These are phyloP conservation scores for Chrysanthemum seticuspe DNA, from an alignment of 129 eudicot species.

Conservation along the genomic window DNA sequence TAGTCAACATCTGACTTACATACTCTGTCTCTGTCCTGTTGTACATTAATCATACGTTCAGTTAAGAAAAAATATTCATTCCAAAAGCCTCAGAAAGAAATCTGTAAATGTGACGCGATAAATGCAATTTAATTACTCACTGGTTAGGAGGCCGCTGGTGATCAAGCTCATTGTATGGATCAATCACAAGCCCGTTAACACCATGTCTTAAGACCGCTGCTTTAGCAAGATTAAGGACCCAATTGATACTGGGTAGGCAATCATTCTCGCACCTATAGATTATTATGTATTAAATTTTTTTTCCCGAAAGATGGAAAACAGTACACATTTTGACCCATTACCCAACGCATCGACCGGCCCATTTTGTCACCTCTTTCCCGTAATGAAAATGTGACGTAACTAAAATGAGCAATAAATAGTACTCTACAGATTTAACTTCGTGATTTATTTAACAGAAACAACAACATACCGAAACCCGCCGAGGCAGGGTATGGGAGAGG, in stretches of 20 bases:
- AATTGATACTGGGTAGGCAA: slow-evolving; percentile 71
- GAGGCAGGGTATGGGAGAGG: no score
- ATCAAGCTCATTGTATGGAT: slow-evolving; percentile 98
- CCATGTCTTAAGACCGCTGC: slow-evolving; percentile 95
- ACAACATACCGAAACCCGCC: no score
- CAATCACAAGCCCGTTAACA: slow-evolving; percentile 88
- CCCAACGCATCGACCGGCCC: neutral
- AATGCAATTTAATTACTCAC: slow-evolving; percentile 44
- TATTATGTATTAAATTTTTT: no score
- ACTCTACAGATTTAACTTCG: neutral
- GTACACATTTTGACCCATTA: neutral
- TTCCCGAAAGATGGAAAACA: neutral
- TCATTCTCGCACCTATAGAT: slow-evolving; percentile 83
- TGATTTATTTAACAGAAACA: neutral
- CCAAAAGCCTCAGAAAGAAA: neutral
- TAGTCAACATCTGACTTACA: slow-evolving; percentile 92
- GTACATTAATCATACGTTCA: slow-evolving; percentile 3
- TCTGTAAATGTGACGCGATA: neutral
- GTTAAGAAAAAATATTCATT: neutral
- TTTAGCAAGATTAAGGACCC: slow-evolving; percentile 87
- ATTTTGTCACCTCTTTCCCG: neutral
- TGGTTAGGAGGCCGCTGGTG: slow-evolving; percentile 78
- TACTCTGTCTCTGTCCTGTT: slow-evolving; percentile 97
- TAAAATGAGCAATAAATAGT: neutral
- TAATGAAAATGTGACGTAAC: neutral